These are phyloP conservation scores for Peronospora farinosa DNA, from an alignment of 352 stramenopile genomes.

Conservation along the genomic window DNA sequence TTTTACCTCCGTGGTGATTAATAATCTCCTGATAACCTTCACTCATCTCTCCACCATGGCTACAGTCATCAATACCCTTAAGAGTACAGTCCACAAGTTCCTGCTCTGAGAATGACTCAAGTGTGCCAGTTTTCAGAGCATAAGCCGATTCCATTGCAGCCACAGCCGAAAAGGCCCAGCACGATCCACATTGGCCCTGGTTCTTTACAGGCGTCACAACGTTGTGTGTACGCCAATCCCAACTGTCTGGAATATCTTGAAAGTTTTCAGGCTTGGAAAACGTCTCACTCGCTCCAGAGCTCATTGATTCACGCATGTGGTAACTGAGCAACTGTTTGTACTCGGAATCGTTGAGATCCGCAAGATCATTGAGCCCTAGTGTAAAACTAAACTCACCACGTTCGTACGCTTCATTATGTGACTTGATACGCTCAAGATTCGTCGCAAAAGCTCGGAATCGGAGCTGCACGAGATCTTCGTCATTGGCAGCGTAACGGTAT, in stretches of 20 bases:
- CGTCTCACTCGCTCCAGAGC: slow-evolving; percentile 10
- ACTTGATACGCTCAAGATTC: slow-evolving; percentile 44
- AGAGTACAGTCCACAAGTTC: slow-evolving; percentile 96
- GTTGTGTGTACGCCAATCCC: slow-evolving; percentile 93
- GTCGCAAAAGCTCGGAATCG: slow-evolving; percentile 41
- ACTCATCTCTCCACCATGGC: slow-evolving; percentile 95
- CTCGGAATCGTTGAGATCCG: slow-evolving; percentile 35
- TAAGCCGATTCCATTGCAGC: slow-evolving; percentile 95
- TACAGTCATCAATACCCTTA: slow-evolving; percentile 91
- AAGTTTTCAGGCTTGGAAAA: slow-evolving; percentile 17
- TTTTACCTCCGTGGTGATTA: slow-evolving; percentile 55
- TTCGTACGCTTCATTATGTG: slow-evolving; percentile 45
- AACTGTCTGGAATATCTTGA: slow-evolving; percentile 45
- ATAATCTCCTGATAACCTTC: slow-evolving; percentile 95
- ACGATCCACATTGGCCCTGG: slow-evolving; percentile 92
- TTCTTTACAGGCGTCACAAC: slow-evolving; percentile 90
- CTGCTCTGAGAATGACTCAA: slow-evolving; percentile 95
- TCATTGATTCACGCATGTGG: not conserved
- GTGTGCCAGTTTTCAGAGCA: slow-evolving; percentile 86
- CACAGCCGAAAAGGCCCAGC: slow-evolving; percentile 95
- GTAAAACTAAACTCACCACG: slow-evolving; percentile 43
- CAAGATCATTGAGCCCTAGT: slow-evolving; percentile 43
- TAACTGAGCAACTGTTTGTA: slow-evolving; percentile 39
- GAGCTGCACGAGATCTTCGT: slow-evolving; percentile 33
- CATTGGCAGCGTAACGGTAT: slow-evolving; percentile 37